These are phyloP conservation scores for Hypoxylon sp. DNA, from an alignment of 2,329 filamentous ascomycete genomes.

Conservation along the genomic window DNA sequence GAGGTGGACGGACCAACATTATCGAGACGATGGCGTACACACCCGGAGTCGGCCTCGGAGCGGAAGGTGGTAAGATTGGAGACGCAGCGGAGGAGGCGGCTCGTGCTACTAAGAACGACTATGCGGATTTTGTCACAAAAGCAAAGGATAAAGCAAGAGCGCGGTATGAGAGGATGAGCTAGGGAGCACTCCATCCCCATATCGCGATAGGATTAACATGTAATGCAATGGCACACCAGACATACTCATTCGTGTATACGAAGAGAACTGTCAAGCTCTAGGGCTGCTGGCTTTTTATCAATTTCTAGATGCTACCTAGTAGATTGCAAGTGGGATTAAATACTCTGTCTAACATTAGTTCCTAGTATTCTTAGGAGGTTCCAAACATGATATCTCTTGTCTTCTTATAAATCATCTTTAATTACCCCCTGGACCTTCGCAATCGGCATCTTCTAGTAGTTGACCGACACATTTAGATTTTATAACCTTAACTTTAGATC, in stretches of 20 bases:
- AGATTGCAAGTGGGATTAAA: neutral
- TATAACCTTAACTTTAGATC: too few relatives aligned
- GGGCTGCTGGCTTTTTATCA: neutral
- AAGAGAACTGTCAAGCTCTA: neutral
- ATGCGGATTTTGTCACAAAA: slow-evolving; percentile 71
- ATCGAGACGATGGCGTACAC: slow-evolving; percentile 74
- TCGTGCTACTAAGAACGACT: slow-evolving; percentile 69
- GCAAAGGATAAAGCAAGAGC: slow-evolving; percentile 75
- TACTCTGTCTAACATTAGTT: neutral
- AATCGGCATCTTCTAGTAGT: too few relatives aligned
- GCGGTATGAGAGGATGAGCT: slow-evolving; percentile 69
- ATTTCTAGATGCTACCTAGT: neutral
- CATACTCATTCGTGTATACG: neutral
- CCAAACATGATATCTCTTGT: neutral
- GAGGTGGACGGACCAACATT: slow-evolving; percentile 71
- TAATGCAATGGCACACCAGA: neutral
- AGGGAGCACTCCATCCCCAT: slow-evolving; percentile 1
- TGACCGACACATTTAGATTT: too few relatives aligned
- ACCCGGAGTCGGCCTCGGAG: slow-evolving; percentile 76
- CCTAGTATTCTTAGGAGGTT: too few relatives aligned
- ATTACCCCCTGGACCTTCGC: neutral
- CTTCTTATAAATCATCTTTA: neutral
- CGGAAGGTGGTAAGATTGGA: slow-evolving; percentile 75
- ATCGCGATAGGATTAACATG: neutral
- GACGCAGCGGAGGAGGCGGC: slow-evolving; percentile 74